Conservation (phyloP, 495 filamentous ascomycete genomes). For the Neurospora hispaniola region DNA sequence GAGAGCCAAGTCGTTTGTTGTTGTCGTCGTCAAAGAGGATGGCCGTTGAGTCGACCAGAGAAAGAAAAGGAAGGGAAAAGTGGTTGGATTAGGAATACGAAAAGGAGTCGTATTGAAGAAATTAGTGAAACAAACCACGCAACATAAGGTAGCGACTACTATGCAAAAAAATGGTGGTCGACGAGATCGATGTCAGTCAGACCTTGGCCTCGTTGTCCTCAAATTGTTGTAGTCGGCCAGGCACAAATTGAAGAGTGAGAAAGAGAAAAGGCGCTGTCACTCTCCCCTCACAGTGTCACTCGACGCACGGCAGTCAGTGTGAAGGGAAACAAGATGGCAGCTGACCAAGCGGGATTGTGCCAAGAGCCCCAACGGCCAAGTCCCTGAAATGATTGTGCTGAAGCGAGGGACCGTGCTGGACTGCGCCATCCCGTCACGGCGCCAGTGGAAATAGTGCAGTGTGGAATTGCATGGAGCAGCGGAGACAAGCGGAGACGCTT, state of each 20-base stretch:
- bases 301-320: too few relatives aligned
- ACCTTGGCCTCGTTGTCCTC: background rate
- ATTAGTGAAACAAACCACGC: constrained; percentile 2
- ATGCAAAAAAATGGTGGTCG: background rate
- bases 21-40: background rate
- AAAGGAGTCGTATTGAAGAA: background rate
- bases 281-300: background rate
- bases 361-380: background rate
- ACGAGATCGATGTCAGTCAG: background rate
- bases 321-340: background rate
- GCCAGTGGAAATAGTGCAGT: background rate
- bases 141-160: background rate
- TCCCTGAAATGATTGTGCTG: background rate
- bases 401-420: background rate
- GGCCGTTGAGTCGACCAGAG: background rate
- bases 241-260: background rate
- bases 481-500: background rate
- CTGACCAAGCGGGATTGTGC: background rate
- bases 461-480: background rate
- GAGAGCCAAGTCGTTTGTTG: background rate
- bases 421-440: background rate
- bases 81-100: background rate
- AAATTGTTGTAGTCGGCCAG: background rate
- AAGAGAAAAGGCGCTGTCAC: background rate
- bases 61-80: background rate